A percentile compares a stretch with the other conserved stretches of the same genome.
These are phyloP conservation scores for Hymenoscyphus salicellus DNA, from an alignment of 2,329 filamentous ascomycete species.

Conservation along the genomic window DNA sequence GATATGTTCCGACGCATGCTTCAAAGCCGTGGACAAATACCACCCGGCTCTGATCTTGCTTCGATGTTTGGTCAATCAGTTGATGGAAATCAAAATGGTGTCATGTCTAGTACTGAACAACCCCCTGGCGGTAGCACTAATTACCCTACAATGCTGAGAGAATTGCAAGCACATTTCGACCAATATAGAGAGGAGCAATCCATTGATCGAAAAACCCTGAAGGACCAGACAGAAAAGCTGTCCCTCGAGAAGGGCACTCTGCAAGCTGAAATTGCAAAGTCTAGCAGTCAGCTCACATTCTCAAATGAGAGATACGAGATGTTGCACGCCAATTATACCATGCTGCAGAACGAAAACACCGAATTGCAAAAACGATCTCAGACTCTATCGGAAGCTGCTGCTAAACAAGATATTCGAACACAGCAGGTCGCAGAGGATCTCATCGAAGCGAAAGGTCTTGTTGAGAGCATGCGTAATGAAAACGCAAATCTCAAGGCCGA, in stretches of 20 bases:
- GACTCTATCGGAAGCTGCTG: constrained; percentile 73
- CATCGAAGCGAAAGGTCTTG: constrained; percentile 75
- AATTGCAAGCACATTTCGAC: constrained; percentile 87
- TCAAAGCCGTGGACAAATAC: constrained; percentile 67
- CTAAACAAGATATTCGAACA: constrained; percentile 83
- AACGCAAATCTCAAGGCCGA: constrained; percentile 91
- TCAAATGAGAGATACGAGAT: constrained; percentile 84
- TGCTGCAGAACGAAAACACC: constrained; percentile 78
- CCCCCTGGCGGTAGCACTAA: constrained; percentile 55
- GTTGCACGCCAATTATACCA: constrained; percentile 80
- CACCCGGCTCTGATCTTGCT: constrained; percentile 57
- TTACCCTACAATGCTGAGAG: constrained; percentile 75
- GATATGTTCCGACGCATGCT: constrained; percentile 97
- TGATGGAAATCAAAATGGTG: constrained; percentile 52
- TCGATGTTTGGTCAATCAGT: constrained; percentile 71
- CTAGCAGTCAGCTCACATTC: constrained; percentile 76
- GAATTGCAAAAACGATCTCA: constrained; percentile 83
- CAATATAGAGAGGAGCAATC: constrained; percentile 81
- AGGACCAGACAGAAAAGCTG: constrained; percentile 78
- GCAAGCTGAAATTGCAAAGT: constrained; percentile 76
- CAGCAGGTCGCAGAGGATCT: constrained; percentile 93
- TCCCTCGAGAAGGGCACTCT: constrained; percentile 78
- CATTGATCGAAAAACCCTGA: constrained; percentile 76
- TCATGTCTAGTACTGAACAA: constrained; percentile 58
- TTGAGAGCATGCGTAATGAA: constrained; percentile 87